Percentiles rank a stretch among this genome's conserved stretches.
phyloP scores from a whole-genome alignment of 73 alveolate species.

The Symbiodinium pilosum region DNA sequence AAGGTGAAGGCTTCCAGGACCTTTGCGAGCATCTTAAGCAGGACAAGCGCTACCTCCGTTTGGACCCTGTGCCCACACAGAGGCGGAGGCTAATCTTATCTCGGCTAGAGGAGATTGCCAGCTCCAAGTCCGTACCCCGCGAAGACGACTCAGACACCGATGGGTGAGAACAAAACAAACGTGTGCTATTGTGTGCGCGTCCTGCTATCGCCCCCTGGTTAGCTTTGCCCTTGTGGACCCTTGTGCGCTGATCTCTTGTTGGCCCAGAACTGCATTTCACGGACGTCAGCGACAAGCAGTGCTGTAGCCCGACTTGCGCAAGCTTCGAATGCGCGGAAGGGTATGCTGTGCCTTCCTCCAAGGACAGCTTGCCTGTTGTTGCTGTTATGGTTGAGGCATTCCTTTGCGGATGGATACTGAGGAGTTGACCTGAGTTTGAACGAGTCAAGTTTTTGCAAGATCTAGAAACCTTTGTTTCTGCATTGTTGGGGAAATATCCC shows the following conservation, averaged over 20 bases:
- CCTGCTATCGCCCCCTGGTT: too few relatives aligned
- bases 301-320: slow-evolving; percentile 61
- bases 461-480: too few relatives aligned
- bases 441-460: too few relatives aligned
- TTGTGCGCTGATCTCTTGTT: too few relatives aligned
- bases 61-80: slow-evolving; percentile 33
- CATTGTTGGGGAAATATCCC: too few relatives aligned
- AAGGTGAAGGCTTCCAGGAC: neutral
- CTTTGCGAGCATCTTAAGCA: neutral
- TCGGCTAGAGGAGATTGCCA: slow-evolving; percentile 11
- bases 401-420: too few relatives aligned
- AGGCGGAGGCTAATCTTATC: slow-evolving; percentile 30
- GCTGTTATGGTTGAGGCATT: too few relatives aligned
- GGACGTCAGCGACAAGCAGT: slow-evolving; percentile 57
- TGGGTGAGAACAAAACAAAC: neutral
- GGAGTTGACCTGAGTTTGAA: too few relatives aligned
- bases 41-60: slow-evolving; percentile 52
- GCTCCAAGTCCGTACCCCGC: neutral
- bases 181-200: too few relatives aligned
- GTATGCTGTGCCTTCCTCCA: slow-evolving; percentile 29
- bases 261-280: slow-evolving; percentile 44
- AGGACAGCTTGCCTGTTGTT: slow-evolving; percentile 18
- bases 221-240: too few relatives aligned
- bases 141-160: neutral
- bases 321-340: slow-evolving; percentile 49